phyloP scores from a whole-genome alignment of 495 filamentous ascomycete species.

The Aspergillus hancockii region DNA sequence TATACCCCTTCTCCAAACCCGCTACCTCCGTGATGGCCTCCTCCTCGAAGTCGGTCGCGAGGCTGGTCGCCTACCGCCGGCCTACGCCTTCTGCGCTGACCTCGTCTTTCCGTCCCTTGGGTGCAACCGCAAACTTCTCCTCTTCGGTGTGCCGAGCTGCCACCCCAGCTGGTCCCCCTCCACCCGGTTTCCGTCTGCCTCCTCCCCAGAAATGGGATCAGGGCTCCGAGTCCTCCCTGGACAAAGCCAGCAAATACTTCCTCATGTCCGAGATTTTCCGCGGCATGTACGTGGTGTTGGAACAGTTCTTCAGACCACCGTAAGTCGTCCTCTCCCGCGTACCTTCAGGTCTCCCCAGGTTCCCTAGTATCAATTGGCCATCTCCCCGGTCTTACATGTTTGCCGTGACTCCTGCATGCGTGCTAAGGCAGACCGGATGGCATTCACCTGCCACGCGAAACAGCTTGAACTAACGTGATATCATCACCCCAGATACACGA shows the following conservation, averaged over 20 bases:
- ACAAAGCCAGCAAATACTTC: constrained; percentile 89
- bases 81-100: constrained; percentile 27
- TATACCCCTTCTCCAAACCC: constrained; percentile 16
- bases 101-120: constrained; percentile 41
- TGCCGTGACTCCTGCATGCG: background rate
- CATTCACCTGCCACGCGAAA: background rate
- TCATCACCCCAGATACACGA: constrained; percentile 73
- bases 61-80: constrained; percentile 54
- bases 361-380: background rate
- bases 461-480: constrained; percentile 14
- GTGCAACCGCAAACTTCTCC: constrained; percentile 60
- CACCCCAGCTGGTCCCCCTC: constrained; percentile 74
- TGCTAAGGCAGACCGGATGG: background rate
- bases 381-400: background rate
- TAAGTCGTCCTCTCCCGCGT: constrained; percentile 52
- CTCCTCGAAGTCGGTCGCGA: constrained; percentile 47
- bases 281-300: constrained; percentile 96
- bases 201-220: constrained; percentile 70
- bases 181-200: constrained; percentile 72
- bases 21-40: constrained; percentile 50
- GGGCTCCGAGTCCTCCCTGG: constrained; percentile 66
- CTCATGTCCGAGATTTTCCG: constrained; percentile 91
- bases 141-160: constrained; percentile 61
- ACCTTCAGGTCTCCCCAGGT: constrained; percentile 6
- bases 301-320: constrained; percentile 98